Base-by-base conservation (phyloP, 1,139 yeast species). In the Geotrichum klebahnii region DNA sequence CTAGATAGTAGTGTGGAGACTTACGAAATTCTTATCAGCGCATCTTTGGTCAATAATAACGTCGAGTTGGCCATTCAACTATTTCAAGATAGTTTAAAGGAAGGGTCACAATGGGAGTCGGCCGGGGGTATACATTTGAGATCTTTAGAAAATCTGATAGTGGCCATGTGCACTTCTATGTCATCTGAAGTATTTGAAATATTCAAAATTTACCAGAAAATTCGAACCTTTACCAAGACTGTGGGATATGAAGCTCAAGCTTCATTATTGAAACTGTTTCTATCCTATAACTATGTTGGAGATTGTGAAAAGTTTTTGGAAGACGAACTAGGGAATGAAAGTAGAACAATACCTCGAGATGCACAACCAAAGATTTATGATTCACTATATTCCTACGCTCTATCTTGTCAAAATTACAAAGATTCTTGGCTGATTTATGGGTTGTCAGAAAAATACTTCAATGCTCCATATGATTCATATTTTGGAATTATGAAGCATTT, bases 371-470 rank as follows among this genome's bases (percentile, higher is more conserved):
- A 64, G 28, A 57, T 76, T 1, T 77, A 72, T 61, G 67, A 75
- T 14, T 62, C 67, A 0, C 64, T 83, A 40, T 76, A 75, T 58
- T 66, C 71, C 3, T 81, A 76, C 61, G 74, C 79, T 1, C 62
- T 76, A 28, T 63, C 57, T 2, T 55, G 72, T 51, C 64, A 67
- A 3, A 68, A 71, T 23, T 66, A 70, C 12, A 80, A 78, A 50
- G 72, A 78, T 3, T 81, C 82, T 38, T 82, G 89, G 88, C 75
- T 73, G 3, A 67, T 84, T 8, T 85, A 81, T 58, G 80, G 80
- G 1, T 78, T 77, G 51, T 63, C 84, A 44, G 79, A 80, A 60
- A 73, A 76, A 57, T 76, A 78, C 53, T 82, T 84, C 60, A 65
- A 71, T 29, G 73, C 83, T 3, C 87, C 92, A 0, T 76, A 67